Evolutionary conservation across 2,329 filamentous ascomycete genomes (phyloP), one percentile per base, ranked within the genome.

Genomic region (Nigrospora sphaerica): DNA sequence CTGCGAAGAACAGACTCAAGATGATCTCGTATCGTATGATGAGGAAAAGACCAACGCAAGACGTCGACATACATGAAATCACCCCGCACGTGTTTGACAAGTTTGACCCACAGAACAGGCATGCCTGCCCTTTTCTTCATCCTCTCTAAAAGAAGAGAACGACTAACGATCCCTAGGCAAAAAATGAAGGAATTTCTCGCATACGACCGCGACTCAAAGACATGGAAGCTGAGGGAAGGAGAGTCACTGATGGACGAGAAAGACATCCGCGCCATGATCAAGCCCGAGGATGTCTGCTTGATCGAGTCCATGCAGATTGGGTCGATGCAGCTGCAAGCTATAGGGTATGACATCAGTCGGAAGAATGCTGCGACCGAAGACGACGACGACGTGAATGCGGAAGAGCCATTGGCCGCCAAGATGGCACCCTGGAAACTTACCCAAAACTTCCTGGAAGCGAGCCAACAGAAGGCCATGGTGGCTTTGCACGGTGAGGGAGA

Each of bases 271-370:
- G 76, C 81, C 19, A 90, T 95, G 84, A 90, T 98, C 55, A 92
- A 91, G 53, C 92, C 93, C 0, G 93, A 98, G 65, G 92, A 97
- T 59, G 88, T 97, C 1, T 97, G 90, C 64, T 69, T 96, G 39
- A 81, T 97, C 31, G 92, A 98, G 62, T 88, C 92, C 0, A 98
- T 97, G 92, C 90, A 97, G 64, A 86, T 96, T 35, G 93, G 93
- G 39, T 83, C 89, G 52, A 90, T 95, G 61, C 86, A 95, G 63
- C 80, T 98, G 31, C 82, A 87, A 52, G 93, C 97, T 64, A 88
- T 93, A 17, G 93, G 93, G 11, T 95, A 92, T 62, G 87, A 88
- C 50, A 72, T 75, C 40, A 80, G 70, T 58, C 79, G 81, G 62
- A 69, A 78, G 35, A 71, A 69, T 35, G 47, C 66, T 13, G 32